Conservation (phyloP, 148 eudicot genomes). For the Diospyros lotus region DNA sequence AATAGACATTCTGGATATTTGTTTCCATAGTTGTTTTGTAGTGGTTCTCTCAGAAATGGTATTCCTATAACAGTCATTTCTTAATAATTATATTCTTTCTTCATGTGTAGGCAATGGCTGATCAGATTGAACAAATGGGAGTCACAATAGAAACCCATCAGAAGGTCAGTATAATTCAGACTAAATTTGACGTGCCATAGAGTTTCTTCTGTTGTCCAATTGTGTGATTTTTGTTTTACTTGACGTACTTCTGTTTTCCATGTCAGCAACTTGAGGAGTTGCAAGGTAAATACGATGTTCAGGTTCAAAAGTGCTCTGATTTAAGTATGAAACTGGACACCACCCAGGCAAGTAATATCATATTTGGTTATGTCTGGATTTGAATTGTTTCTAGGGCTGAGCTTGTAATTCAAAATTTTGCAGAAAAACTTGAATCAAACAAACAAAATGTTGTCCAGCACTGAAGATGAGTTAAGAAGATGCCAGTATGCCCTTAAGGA, state of each 20-base stretch:
- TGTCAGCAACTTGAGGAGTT: slow-evolving; percentile 59
- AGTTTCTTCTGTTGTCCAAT: not conserved
- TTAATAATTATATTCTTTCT: not conserved
- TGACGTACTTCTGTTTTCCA: not conserved
- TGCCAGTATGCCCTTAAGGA: slow-evolving; percentile 46
- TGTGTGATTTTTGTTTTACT: not conserved
- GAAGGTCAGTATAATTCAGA: slow-evolving; percentile 35
- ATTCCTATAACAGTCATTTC: not conserved
- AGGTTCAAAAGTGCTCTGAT: slow-evolving; percentile 47
- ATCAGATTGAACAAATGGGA: slow-evolving; percentile 81
- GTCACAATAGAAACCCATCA: slow-evolving; percentile 56
- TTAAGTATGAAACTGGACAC: slow-evolving; percentile 53
- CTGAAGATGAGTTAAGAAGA: slow-evolving; percentile 38
- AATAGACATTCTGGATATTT: not conserved
- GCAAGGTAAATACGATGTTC: slow-evolving; percentile 49
- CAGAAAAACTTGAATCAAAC: slow-evolving; percentile 46
- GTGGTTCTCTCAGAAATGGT: not conserved
- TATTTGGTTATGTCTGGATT: not conserved
- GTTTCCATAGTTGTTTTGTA: not conserved
- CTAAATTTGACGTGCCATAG: not conserved
- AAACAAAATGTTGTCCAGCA: slow-evolving; percentile 30
- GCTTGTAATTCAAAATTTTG: slow-evolving; percentile 2
- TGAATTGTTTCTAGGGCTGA: not conserved
- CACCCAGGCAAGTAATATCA: slow-evolving; percentile 32
- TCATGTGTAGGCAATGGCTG: slow-evolving; percentile 62